Conservation (phyloP, 1,284 basidiomycete species). For the Tilletia indica region DNA sequence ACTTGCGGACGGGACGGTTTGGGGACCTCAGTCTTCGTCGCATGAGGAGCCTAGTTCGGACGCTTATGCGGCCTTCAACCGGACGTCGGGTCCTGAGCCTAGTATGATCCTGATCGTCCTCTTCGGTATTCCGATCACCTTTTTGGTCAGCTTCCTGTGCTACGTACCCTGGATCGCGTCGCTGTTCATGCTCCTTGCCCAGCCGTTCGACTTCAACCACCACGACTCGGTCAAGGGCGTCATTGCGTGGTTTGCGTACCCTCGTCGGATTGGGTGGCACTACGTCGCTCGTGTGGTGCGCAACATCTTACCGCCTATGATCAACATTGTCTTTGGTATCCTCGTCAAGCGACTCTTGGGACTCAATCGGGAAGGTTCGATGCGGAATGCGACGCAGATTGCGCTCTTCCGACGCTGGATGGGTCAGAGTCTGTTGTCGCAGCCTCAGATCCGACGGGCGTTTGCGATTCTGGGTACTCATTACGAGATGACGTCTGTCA, state of each 20-base stretch:
- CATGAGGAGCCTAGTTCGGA: conserved; percentile 54
- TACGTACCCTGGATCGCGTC: conserved; percentile 55
- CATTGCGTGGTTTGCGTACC: conserved; percentile 55
- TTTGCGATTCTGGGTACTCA: conserved; percentile 53
- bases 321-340: conserved; percentile 51
- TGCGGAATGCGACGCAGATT: conserved; percentile 54
- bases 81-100: conserved; percentile 45
- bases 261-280: conserved; percentile 54
- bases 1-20: conserved; percentile 54
- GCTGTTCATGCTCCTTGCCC: conserved; percentile 53
- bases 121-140: conserved; percentile 48
- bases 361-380: conserved; percentile 54
- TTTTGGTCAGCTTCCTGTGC: conserved; percentile 45
- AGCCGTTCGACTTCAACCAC: conserved; percentile 53
- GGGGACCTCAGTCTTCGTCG: conserved; percentile 54
- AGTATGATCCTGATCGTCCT: conserved; percentile 46
- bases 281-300: conserved; percentile 54
- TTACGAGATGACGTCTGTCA: conserved; percentile 56
- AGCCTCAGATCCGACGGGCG: conserved; percentile 48
- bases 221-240: conserved; percentile 54
- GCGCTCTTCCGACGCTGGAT: conserved; percentile 55
- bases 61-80: conserved; percentile 54
- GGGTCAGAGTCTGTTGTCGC: conserved; percentile 48
- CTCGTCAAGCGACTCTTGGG: conserved; percentile 51
- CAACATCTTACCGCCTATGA: conserved; percentile 52